phyloP scores from a whole-genome alignment of 2,329 filamentous ascomycete genomes.

The Ciborinia camelliae region DNA sequence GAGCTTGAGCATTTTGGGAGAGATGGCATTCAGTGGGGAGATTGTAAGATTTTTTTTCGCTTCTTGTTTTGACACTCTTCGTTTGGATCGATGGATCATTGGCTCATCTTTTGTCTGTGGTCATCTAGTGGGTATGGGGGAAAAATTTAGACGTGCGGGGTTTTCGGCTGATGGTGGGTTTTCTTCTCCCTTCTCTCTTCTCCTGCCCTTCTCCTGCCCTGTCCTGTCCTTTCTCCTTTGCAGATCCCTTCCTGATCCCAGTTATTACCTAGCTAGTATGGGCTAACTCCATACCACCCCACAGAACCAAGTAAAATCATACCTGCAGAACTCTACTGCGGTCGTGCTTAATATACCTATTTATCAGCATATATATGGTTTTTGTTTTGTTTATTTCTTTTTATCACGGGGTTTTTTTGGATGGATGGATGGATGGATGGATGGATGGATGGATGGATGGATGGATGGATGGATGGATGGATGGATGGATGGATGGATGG shows the following conservation, averaged over 20 bases:
- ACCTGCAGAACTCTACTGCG: conserved; percentile 27
- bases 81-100: no score
- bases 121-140: conserved; percentile 28
- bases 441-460: no score
- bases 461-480: no score
- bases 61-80: no score
- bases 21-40: conserved; percentile 25
- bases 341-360: conserved; percentile 15
- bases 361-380: background rate
- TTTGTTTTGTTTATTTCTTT: background rate
- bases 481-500: no score
- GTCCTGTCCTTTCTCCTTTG: background rate
- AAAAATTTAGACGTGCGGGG: conserved; percentile 26
- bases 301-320: conserved; percentile 25
- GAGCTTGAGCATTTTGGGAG: conserved; percentile 24
- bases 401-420: no score
- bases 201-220: background rate
- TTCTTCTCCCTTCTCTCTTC: background rate
- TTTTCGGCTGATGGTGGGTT: conserved; percentile 23
- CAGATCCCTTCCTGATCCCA: background rate
- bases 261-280: background rate
- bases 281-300: background rate
- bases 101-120: background rate
- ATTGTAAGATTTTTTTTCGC: conserved; percentile 20
- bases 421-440: no score